These are phyloP conservation scores for Hypoxylon sp. DNA, from an alignment of 2,329 filamentous ascomycete genomes.

Conservation along the genomic window DNA sequence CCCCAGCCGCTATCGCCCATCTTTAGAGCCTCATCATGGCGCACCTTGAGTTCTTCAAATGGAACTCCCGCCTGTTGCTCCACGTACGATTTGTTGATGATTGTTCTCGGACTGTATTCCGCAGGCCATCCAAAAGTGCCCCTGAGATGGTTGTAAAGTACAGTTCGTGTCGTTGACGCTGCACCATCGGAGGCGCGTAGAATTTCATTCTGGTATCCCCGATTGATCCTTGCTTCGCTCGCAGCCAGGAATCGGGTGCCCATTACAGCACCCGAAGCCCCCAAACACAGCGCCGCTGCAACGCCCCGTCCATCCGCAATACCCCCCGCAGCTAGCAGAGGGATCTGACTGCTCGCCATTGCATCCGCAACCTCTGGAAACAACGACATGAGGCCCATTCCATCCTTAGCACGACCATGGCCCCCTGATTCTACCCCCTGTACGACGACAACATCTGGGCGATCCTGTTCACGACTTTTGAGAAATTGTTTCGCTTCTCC, in stretches of 20 bases:
- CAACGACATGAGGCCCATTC: constrained; percentile 64
- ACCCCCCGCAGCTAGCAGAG: constrained; percentile 67
- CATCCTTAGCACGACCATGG: constrained; percentile 61
- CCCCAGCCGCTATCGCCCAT: constrained; percentile 7
- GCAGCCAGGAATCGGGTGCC: constrained; percentile 75
- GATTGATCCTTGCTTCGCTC: constrained; percentile 57
- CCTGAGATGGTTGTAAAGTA: constrained; percentile 62
- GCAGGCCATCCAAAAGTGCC: constrained; percentile 62
- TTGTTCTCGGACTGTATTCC: constrained; percentile 48
- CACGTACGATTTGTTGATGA: constrained; percentile 4
- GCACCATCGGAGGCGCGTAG: constrained; percentile 59
- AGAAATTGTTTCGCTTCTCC: constrained; percentile 58
- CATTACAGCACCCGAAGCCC: constrained; percentile 69
- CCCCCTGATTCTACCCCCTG: constrained; percentile 70
- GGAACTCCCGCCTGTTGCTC: constrained; percentile 5
- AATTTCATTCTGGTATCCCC: constrained; percentile 61
- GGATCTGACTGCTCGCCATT: constrained; percentile 54
- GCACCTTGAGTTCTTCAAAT: constrained; percentile 18
- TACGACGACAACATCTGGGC: constrained; percentile 66
- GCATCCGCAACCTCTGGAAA: constrained; percentile 66
- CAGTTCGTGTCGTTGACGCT: constrained; percentile 57
- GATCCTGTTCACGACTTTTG: constrained; percentile 55
- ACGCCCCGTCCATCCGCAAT: constrained; percentile 67
- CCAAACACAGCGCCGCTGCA: constrained; percentile 65
- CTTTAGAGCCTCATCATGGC: constrained; percentile 14